These are phyloP conservation scores for Pseudomicrostroma phylloplanum DNA, from an alignment of 1,284 basidiomycete species.

Conservation along the genomic window DNA sequence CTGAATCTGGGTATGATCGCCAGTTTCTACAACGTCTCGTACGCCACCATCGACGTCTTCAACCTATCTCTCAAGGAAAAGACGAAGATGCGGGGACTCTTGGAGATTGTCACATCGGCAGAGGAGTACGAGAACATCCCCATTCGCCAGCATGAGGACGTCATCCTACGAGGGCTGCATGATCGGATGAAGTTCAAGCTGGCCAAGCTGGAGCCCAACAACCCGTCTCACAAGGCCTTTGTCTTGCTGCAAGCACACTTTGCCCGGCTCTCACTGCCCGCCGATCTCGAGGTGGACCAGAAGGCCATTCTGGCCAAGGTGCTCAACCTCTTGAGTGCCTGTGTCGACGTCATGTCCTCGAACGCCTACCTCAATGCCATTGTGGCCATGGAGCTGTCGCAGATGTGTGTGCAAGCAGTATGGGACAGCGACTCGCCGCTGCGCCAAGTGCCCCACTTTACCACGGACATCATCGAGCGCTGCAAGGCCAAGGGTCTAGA, in stretches of 20 bases:
- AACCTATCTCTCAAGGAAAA: constrained; percentile 88
- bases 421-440: constrained; percentile 76
- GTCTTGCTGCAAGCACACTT: constrained; percentile 94
- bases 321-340: constrained; percentile 63
- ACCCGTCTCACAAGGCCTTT: constrained; percentile 97
- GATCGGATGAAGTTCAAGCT: constrained; percentile 97
- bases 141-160: constrained; percentile 64
- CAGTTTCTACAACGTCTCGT: constrained; percentile 64
- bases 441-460: constrained; percentile 93
- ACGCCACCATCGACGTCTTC: constrained; percentile 94
- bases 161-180: constrained; percentile 65
- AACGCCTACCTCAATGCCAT: constrained; percentile 90
- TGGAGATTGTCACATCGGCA: constrained; percentile 92
- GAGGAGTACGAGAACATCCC: constrained; percentile 93
- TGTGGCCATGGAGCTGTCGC: constrained; percentile 96
- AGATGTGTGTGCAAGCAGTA: constrained; percentile 97
- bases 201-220: constrained; percentile 72
- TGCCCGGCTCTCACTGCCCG: constrained; percentile 78
- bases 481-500: constrained; percentile 59
- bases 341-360: constrained; percentile 95
- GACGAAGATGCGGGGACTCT: constrained; percentile 92
- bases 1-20: constrained; percentile 55
- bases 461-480: constrained; percentile 64
- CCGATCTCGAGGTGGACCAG: constrained; percentile 89
- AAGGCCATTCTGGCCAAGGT: constrained; percentile 78